Evolutionary conservation across 1,284 basidiomycete genomes (phyloP).

Genomic region (Tilletia indica): DNA sequence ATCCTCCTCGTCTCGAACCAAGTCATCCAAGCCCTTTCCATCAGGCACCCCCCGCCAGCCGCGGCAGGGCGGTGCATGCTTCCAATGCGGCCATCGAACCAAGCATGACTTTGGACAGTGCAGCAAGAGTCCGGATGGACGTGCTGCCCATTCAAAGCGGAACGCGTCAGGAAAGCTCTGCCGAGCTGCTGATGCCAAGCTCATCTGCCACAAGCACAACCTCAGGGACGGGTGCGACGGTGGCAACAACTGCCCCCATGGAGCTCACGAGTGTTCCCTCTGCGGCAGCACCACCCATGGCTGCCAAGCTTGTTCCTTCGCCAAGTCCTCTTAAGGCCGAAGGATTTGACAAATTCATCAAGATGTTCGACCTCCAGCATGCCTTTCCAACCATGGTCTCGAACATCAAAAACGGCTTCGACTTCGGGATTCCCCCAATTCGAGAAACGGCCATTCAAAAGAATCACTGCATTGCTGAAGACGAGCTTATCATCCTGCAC

Average conservation of each 20-base stretch:
- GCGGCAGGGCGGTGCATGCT: not conserved
- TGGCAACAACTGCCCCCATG: not conserved
- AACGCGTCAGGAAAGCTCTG: not conserved
- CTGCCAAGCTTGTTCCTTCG: not conserved
- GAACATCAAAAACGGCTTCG: not conserved
- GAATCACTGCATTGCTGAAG: not conserved
- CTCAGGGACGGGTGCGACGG: not conserved
- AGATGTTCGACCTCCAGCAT: not conserved
- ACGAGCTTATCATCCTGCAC: not conserved
- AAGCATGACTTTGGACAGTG: not conserved
- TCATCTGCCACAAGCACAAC: not conserved
- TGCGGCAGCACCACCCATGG: not conserved
- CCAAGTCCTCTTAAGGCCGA: not conserved
- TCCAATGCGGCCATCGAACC: not conserved
- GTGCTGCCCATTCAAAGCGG: not conserved
- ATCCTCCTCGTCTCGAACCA: too few species aligned
- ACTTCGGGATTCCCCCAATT: not conserved
- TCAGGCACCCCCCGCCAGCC: not conserved
- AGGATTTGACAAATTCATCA: not conserved
- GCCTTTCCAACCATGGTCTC: not conserved
- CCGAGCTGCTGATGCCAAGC: not conserved
- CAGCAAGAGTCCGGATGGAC: not conserved
- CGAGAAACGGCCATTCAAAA: not conserved
- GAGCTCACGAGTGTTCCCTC: not conserved
- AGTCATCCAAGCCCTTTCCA: not conserved